These are phyloP conservation scores for Arthrocladium fulminans DNA, from an alignment of 2,329 filamentous ascomycete species.

Conservation along the genomic window DNA sequence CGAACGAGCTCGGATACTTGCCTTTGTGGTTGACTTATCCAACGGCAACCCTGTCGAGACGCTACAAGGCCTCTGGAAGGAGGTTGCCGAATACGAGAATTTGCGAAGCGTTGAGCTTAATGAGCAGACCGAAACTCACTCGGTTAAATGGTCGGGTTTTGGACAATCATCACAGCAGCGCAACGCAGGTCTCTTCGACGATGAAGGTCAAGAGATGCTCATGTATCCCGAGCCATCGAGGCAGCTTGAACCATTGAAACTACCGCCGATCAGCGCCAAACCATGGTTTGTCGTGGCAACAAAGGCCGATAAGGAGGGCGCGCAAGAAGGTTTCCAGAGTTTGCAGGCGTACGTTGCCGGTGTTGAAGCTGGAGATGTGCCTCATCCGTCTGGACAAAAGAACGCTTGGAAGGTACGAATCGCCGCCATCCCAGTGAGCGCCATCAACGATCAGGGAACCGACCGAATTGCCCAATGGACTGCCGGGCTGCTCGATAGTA, in stretches of 20 bases:
- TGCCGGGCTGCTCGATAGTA: conserved; percentile 33
- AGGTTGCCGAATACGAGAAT: conserved; percentile 81
- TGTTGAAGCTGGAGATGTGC: conserved; percentile 52
- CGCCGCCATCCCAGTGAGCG: conserved; percentile 74
- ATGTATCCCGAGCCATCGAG: conserved; percentile 13
- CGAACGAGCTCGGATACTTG: conserved; percentile 83
- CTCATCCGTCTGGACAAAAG: conserved; percentile 66
- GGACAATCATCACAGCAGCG: background rate
- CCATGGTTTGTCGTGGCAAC: conserved; percentile 94
- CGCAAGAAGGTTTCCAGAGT: conserved; percentile 64
- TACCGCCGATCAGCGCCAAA: conserved; percentile 77
- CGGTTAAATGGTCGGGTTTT: conserved; percentile 43
- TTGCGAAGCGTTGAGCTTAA: conserved; percentile 64
- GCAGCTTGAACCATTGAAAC: conserved; percentile 38
- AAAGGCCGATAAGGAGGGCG: conserved; percentile 74
- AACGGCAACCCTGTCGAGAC: conserved; percentile 70
- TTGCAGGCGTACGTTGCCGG: conserved; percentile 62
- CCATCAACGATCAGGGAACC: conserved; percentile 77
- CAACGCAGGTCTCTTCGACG: conserved; percentile 6
- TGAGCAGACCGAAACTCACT: conserved; percentile 51
- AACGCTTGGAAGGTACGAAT: conserved; percentile 52
- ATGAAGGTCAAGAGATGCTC: conserved; percentile 15
- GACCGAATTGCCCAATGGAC: conserved; percentile 42
- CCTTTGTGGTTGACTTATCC: conserved; percentile 82
- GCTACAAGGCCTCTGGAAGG: conserved; percentile 75